Conservation (phyloP, 2,329 filamentous ascomycete species). For the Cercospora brassicicola region DNA sequence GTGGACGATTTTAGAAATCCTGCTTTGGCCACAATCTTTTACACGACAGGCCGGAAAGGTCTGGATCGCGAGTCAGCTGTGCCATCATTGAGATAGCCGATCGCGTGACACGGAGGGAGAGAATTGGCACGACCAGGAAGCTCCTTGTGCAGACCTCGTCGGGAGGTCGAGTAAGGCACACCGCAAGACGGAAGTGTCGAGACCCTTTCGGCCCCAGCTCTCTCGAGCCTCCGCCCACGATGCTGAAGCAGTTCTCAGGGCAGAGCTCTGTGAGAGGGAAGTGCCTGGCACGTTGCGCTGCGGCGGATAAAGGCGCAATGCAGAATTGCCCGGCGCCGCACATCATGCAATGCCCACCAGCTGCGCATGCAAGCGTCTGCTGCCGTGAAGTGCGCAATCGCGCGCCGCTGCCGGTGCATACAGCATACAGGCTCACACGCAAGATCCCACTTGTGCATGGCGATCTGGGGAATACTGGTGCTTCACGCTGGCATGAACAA, state of each 20-base stretch:
- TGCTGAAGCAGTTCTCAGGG: not conserved
- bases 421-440: slow-evolving; percentile 19
- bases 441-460: slow-evolving; percentile 24
- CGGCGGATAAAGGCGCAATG: slow-evolving; percentile 22
- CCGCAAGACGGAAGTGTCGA: slow-evolving; percentile 1
- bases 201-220: slow-evolving; percentile 1
- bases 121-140: slow-evolving; percentile 15
- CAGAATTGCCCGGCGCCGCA: slow-evolving; percentile 17
- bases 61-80: slow-evolving; percentile 18
- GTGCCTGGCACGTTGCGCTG: slow-evolving; percentile 23
- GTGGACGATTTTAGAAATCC: not conserved
- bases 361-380: slow-evolving; percentile 23
- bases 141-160: slow-evolving; percentile 19
- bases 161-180: slow-evolving; percentile 16
- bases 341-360: slow-evolving; percentile 19
- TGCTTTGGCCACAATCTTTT: not conserved
- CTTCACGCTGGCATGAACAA: slow-evolving; percentile 7
- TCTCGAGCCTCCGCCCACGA: not conserved
- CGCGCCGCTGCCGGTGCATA: slow-evolving; percentile 25
- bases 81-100: slow-evolving; percentile 8
- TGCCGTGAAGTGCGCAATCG: slow-evolving; percentile 28
- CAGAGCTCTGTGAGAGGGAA: not conserved
- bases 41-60: not conserved
- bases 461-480: slow-evolving; percentile 22
- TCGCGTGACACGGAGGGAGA: slow-evolving; percentile 21